Evolutionary conservation across 2,329 filamentous ascomycete genomes (phyloP).

Genomic region (Hypomyces perniciosus): DNA sequence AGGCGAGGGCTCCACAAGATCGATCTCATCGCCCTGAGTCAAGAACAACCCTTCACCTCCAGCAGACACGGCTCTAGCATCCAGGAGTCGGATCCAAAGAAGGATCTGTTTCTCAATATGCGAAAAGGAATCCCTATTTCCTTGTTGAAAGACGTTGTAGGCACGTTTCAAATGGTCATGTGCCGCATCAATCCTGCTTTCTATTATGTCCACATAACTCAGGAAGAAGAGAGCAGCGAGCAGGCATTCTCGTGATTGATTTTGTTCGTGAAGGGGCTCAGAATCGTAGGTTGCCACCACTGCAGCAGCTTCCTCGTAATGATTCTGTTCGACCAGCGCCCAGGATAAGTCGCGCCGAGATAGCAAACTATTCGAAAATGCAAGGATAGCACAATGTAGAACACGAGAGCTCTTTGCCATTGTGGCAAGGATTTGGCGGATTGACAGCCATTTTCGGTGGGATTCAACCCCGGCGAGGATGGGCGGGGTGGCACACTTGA

Average conservation of each 20-base stretch:
- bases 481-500: conserved; percentile 42
- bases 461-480: conserved; percentile 49
- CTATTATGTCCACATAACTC: conserved; percentile 46
- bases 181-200: conserved; percentile 37
- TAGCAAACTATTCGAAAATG: conserved; percentile 43
- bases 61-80: conserved; percentile 49
- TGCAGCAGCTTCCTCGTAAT: conserved; percentile 32
- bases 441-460: conserved; percentile 44
- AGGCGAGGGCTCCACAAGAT: conserved; percentile 39
- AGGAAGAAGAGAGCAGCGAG: conserved; percentile 48
- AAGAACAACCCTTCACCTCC: conserved; percentile 51
- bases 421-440: conserved; percentile 41
- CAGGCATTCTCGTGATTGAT: conserved; percentile 33
- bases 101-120: conserved; percentile 42
- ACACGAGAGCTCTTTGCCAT: conserved; percentile 43
- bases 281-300: conserved; percentile 26
- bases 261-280: conserved; percentile 23
- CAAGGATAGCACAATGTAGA: conserved; percentile 42
- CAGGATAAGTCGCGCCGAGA: conserved; percentile 28
- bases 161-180: conserved; percentile 45
- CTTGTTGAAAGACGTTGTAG: conserved; percentile 40
- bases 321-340: conserved; percentile 28
- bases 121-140: conserved; percentile 31
- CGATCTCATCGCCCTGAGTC: conserved; percentile 38
- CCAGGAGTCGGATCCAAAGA: conserved; percentile 49